phyloP scores from a whole-genome alignment of 2,329 filamentous ascomycete species.

The Pyricularia pennisetigena region DNA sequence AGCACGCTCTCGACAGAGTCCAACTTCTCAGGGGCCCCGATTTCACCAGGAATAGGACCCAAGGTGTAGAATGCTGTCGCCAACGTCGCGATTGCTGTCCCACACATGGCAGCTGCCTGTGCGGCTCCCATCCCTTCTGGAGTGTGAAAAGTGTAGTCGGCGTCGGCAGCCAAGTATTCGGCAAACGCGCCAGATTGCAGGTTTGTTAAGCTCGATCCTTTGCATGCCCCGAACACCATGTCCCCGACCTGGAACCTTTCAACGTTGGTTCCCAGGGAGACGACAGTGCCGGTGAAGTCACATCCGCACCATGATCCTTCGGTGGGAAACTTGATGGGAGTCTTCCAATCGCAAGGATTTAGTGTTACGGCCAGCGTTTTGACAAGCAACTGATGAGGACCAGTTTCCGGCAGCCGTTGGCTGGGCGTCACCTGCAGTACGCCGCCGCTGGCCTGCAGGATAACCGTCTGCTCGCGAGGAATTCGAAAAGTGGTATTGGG shows the following conservation, averaged over 20 bases:
- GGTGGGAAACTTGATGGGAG: no score
- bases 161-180: constrained; percentile 14
- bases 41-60: background rate
- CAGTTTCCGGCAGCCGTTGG: no score
- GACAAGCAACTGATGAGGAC: no score
- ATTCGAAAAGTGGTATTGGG: no score
- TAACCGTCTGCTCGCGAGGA: no score
- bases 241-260: constrained; percentile 12
- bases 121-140: constrained; percentile 9
- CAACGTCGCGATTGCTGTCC: background rate
- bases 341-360: no score
- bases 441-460: no score
- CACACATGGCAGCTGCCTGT: no score
- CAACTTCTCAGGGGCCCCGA: background rate
- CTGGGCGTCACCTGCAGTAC: no score
- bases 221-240: constrained; percentile 15
- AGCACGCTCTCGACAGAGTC: constrained; percentile 10
- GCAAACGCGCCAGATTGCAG: constrained; percentile 18
- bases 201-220: constrained; percentile 11
- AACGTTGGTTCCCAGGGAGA: constrained; percentile 12
- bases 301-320: constrained; percentile 12
- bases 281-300: constrained; percentile 24
- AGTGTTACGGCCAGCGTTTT: no score
- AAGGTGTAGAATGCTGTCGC: background rate
- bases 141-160: constrained; percentile 11